These are phyloP conservation scores for Fusarium sp. DNA, from an alignment of 2,329 filamentous ascomycete species.

Conservation along the genomic window DNA sequence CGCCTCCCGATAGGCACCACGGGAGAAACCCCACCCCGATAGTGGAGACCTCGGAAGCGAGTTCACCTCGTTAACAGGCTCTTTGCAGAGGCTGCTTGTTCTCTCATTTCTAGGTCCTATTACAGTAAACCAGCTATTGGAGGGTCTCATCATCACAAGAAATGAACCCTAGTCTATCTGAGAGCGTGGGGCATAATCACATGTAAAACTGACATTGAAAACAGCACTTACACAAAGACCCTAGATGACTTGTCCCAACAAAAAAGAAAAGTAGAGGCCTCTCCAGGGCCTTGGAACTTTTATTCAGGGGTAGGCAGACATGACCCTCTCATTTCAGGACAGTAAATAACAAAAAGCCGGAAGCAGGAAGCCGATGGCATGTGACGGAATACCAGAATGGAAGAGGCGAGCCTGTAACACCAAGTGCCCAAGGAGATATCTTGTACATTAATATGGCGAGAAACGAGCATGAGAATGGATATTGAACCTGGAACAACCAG, in stretches of 20 bases:
- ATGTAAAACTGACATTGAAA: constrained; percentile 24
- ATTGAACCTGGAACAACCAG: background rate
- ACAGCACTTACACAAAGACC: constrained; percentile 3
- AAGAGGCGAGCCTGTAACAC: background rate
- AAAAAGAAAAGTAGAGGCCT: constrained; percentile 2
- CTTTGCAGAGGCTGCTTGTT: background rate
- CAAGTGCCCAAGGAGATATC: background rate
- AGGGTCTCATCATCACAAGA: constrained; percentile 6
- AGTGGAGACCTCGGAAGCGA: constrained; percentile 39
- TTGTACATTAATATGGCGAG: background rate
- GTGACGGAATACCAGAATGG: background rate
- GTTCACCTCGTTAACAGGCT: constrained; percentile 15
- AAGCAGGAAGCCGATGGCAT: background rate
- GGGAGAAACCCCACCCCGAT: constrained; percentile 35
- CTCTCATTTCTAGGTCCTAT: constrained; percentile 16
- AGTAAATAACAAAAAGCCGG: background rate
- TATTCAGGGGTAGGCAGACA: constrained; percentile 8
- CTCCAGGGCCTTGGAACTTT: background rate
- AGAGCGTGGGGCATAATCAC: constrained; percentile 35
- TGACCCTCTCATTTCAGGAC: background rate
- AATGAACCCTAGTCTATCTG: constrained; percentile 18
- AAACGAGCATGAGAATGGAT: background rate
- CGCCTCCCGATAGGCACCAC: constrained; percentile 42
- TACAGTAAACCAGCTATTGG: background rate
- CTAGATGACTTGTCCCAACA: constrained; percentile 16